Conservation (phyloP, 306 rosid genomes). For the Lathyrus aphaca region DNA sequence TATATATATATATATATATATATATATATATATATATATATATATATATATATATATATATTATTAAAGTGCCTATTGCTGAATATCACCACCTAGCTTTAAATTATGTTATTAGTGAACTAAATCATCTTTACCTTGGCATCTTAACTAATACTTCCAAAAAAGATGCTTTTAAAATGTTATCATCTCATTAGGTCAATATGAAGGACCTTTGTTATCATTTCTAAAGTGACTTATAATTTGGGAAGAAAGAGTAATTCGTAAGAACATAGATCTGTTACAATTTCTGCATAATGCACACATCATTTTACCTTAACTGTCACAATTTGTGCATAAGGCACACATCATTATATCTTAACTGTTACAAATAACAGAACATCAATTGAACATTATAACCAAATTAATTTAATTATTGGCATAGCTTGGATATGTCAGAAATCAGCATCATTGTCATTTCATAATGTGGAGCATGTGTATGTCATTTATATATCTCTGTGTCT, state of each 20-base stretch:
- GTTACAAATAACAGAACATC: not conserved
- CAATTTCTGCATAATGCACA: conserved; percentile 2
- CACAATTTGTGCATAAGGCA: not conserved
- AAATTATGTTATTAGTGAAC: not conserved
- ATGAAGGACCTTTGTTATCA: conserved; percentile 1
- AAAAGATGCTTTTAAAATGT: not conserved
- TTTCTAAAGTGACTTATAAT: too few species aligned
- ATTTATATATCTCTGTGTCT: conserved; percentile 29
- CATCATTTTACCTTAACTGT: not conserved
- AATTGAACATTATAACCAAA: conserved; percentile 19
- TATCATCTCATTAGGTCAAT: conserved; percentile 7
- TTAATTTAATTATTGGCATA: conserved; percentile 15
- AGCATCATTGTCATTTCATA: not conserved
- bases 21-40: not conserved
- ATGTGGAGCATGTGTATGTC: not conserved
- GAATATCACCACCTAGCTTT: conserved; percentile 4
- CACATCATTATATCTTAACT: not conserved
- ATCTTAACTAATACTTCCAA: not conserved
- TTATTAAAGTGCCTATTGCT: not conserved
- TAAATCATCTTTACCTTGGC: conserved; percentile 24
- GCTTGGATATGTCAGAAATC: not conserved
- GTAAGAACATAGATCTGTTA: conserved; percentile 4
- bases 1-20: not conserved
- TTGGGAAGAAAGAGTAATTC: not conserved
- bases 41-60: not conserved